phyloP scores from a whole-genome alignment of 345 rosid species.

The Combretum micranthum region DNA sequence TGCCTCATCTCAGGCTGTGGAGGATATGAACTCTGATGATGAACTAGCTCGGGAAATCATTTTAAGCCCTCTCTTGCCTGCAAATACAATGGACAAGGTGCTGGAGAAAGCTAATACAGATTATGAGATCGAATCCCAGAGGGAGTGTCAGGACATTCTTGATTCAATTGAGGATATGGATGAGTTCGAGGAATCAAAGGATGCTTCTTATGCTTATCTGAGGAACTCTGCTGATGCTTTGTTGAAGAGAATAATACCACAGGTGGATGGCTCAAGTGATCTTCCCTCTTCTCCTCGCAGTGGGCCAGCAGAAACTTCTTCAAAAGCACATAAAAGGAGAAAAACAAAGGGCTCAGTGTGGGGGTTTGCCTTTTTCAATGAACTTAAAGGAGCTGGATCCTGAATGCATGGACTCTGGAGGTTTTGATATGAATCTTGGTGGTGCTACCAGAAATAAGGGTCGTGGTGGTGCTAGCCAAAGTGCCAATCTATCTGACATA shows the following conservation, averaged over 20 bases:
- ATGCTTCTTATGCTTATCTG: constrained; percentile 20
- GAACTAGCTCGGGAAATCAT: constrained; percentile 74
- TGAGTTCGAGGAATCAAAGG: constrained; percentile 35
- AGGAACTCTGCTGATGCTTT: constrained; percentile 23
- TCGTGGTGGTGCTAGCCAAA: constrained; percentile 4
- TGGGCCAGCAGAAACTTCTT: constrained; percentile 30
- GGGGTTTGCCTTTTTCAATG: constrained; percentile 62
- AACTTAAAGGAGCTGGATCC: constrained; percentile 23
- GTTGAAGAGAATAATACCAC: constrained; percentile 31
- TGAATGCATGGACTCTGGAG: constrained; percentile 21
- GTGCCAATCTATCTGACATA: constrained; percentile 20
- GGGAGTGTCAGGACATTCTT: constrained; percentile 94
- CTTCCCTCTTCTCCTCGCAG: constrained; percentile 25
- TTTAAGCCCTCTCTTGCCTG: constrained; percentile 72
- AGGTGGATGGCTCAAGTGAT: constrained; percentile 44
- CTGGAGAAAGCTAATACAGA: constrained; percentile 77
- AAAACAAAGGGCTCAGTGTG: constrained; percentile 37
- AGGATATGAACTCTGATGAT: constrained; percentile 93
- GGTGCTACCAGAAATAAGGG: constrained; percentile 23
- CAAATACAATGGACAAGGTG: constrained; percentile 53
- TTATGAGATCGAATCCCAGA: constrained; percentile 74
- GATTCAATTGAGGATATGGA: constrained; percentile 64
- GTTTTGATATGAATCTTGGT: constrained; percentile 18
- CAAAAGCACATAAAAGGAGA: constrained; percentile 25
- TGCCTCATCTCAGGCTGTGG: constrained; percentile 83